These are phyloP conservation scores for Helianthus tuberosus DNA, from an alignment of 129 eudicot species.

Conservation along the genomic window DNA sequence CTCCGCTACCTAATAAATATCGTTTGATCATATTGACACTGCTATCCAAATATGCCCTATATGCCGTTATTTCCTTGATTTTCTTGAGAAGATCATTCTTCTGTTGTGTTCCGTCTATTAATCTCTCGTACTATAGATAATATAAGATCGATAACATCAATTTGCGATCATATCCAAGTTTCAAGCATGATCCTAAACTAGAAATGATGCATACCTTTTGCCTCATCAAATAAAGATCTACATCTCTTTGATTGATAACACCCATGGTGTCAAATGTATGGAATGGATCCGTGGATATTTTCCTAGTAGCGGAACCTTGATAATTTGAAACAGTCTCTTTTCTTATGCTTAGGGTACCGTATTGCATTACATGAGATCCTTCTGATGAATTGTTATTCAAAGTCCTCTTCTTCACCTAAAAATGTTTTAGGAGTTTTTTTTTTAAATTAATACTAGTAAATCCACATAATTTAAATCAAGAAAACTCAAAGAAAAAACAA, in stretches of 20 bases:
- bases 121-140: slow-evolving; percentile 18
- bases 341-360: slow-evolving; percentile 37
- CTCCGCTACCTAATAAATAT: slow-evolving; percentile 7
- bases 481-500: background rate
- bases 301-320: slow-evolving; percentile 51
- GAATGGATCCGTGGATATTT: slow-evolving; percentile 34
- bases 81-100: slow-evolving; percentile 20
- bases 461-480: background rate
- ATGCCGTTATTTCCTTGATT: slow-evolving; percentile 29
- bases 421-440: background rate
- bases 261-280: slow-evolving; percentile 27
- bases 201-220: slow-evolving; percentile 36
- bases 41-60: slow-evolving; percentile 27
- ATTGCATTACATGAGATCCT: slow-evolving; percentile 64
- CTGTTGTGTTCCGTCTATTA: slow-evolving; percentile 4
- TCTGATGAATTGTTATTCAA: background rate
- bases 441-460: background rate
- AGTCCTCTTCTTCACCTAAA: slow-evolving; percentile 45
- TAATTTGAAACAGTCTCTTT: slow-evolving; percentile 31
- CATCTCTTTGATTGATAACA: slow-evolving; percentile 72
- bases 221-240: slow-evolving; percentile 74
- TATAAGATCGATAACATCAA: background rate
- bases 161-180: background rate
- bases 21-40: slow-evolving; percentile 13
- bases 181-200: background rate